phyloP scores from a whole-genome alignment of 2,329 filamentous ascomycete genomes.

The Nothophaeocryptopus gaeumannii region DNA sequence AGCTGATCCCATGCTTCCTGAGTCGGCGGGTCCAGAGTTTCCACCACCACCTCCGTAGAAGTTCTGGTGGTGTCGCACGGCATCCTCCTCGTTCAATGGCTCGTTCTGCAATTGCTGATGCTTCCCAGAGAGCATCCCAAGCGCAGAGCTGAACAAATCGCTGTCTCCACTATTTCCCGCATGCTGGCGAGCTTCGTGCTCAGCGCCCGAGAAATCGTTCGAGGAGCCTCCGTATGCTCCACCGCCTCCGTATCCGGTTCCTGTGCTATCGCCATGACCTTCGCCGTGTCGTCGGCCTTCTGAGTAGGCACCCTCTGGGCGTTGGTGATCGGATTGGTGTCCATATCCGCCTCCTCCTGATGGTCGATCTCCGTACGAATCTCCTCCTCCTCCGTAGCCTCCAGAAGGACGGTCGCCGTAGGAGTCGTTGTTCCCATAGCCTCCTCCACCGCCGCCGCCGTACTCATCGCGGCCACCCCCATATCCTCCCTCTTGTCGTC shows the following conservation, averaged over 20 bases:
- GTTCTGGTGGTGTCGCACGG: slow-evolving; percentile 71
- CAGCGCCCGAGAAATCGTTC: slow-evolving; percentile 55
- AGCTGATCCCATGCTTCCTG: slow-evolving; percentile 59
- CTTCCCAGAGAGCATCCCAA: slow-evolving; percentile 56
- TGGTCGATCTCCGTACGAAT: slow-evolving; percentile 18
- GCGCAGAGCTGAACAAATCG: slow-evolving; percentile 55
- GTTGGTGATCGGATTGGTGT: slow-evolving; percentile 32
- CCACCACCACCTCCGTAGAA: slow-evolving; percentile 61
- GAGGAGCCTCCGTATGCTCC: slow-evolving; percentile 38
- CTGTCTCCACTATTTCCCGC: slow-evolving; percentile 50
- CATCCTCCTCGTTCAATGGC: slow-evolving; percentile 62
- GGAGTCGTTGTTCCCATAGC: slow-evolving; percentile 16
- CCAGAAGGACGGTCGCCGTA: slow-evolving; percentile 13
- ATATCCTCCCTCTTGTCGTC: slow-evolving; percentile 18
- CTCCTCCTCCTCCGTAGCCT: slow-evolving; percentile 21
- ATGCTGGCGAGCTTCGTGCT: slow-evolving; percentile 55
- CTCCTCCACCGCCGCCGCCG: slow-evolving; percentile 18
- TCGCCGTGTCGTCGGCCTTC: slow-evolving; percentile 28
- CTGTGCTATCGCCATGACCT: slow-evolving; percentile 39
- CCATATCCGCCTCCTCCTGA: slow-evolving; percentile 24
- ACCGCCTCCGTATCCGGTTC: slow-evolving; percentile 44
- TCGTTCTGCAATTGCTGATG: slow-evolving; percentile 50
- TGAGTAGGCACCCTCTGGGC: slow-evolving; percentile 30
- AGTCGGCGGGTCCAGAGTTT: slow-evolving; percentile 45
- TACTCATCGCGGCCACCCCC: slow-evolving; percentile 14